Conservation (phyloP, 257 asterid species). For the Echites panduratus region DNA sequence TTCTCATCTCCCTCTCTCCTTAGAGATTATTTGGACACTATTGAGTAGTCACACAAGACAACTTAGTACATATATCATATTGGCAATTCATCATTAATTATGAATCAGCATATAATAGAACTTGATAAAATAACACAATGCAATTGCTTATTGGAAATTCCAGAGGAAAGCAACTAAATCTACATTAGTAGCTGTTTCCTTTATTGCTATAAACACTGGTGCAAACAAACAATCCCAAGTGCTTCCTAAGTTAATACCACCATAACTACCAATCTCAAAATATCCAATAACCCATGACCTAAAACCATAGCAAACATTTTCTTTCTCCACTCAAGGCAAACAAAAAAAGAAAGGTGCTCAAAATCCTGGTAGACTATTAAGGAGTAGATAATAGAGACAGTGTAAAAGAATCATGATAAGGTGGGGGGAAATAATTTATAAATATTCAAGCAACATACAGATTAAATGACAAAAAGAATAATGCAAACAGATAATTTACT, state of each 20-base stretch:
- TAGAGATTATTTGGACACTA: no score
- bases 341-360: neutral
- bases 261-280: neutral
- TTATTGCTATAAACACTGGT: neutral
- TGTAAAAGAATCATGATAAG: neutral
- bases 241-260: neutral
- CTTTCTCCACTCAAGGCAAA: neutral
- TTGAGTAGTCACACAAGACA: neutral
- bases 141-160: neutral
- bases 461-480: neutral
- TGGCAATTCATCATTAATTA: neutral
- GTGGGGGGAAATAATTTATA: neutral
- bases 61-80: neutral
- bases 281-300: neutral
- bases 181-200: neutral
- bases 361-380: neutral
- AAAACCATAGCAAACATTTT: neutral
- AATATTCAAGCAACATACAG: neutral
- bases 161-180: neutral
- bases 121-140: neutral
- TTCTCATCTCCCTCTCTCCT: no score
- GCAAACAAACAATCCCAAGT: neutral
- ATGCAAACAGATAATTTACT: neutral
- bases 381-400: neutral
- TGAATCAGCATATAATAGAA: neutral